phyloP scores from a whole-genome alignment of 176 grass and related monocot species.

The Aegilops tauschii region DNA sequence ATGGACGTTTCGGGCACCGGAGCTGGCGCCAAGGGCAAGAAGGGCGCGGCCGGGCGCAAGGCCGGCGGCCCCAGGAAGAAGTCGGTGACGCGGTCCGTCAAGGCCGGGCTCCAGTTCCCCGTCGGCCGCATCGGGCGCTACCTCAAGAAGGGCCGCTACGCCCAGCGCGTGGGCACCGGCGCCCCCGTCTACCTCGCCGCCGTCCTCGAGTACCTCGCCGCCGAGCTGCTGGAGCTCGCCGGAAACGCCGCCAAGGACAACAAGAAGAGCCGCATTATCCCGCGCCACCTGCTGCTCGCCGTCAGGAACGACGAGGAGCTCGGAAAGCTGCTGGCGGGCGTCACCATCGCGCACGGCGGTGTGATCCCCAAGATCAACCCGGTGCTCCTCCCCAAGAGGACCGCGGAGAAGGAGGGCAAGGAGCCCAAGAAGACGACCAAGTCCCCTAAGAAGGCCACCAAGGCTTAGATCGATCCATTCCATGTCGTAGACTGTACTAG shows the following conservation, averaged over 20 bases:
- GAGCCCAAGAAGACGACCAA: conserved; percentile 40
- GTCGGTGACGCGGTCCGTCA: conserved; percentile 51
- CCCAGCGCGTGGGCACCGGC: conserved; percentile 57
- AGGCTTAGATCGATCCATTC: conserved; percentile 5
- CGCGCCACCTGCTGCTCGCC: conserved; percentile 53
- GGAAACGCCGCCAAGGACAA: conserved; percentile 63
- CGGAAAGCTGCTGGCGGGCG: conserved; percentile 48
- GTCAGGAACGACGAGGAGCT: conserved; percentile 70
- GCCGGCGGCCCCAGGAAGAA: conserved; percentile 54
- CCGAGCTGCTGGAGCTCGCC: conserved; percentile 64
- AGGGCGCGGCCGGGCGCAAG: conserved; percentile 47
- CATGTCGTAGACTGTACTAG: background rate
- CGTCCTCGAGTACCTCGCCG: conserved; percentile 76
- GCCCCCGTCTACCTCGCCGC: conserved; percentile 76
- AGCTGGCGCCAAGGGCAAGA: conserved; percentile 47
- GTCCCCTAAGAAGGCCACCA: conserved; percentile 45
- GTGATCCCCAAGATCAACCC: conserved; percentile 65
- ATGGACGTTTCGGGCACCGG: conserved; percentile 34
- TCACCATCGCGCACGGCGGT: conserved; percentile 56
- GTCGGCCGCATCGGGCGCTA: conserved; percentile 69
- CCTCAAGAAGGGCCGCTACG: conserved; percentile 74
- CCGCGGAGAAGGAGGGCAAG: conserved; percentile 32
- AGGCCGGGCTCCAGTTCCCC: conserved; percentile 78
- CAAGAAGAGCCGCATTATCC: conserved; percentile 67
- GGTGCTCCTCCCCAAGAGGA: conserved; percentile 59